Evolutionary conservation across 1,284 basidiomycete species (phyloP).

Genomic region (Mycena citricolor): DNA sequence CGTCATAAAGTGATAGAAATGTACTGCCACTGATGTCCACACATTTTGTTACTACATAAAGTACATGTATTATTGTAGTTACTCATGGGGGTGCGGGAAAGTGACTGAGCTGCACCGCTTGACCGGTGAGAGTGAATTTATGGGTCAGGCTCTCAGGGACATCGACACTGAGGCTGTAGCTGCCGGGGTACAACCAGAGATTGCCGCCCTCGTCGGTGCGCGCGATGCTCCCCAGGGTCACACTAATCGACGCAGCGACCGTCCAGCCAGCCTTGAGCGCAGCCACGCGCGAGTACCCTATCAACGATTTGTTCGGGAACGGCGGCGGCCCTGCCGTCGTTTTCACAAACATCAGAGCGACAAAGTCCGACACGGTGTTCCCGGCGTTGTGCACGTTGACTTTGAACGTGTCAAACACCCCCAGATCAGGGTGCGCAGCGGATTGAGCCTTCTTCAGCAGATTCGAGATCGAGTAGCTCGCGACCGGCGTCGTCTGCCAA

Average conservation of each 20-base stretch:
- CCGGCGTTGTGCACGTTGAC: slow-evolving; percentile 49
- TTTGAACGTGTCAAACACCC: slow-evolving; percentile 45
- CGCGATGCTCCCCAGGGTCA: slow-evolving; percentile 49
- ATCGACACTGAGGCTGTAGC: slow-evolving; percentile 46
- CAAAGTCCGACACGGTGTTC: slow-evolving; percentile 49
- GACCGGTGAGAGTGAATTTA: no score
- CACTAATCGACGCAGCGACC: slow-evolving; percentile 37
- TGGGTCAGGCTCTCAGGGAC: no score
- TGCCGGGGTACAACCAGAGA: slow-evolving; percentile 45
- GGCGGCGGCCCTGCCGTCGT: slow-evolving; percentile 47
- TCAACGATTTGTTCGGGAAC: slow-evolving; percentile 49
- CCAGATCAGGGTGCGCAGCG: slow-evolving; percentile 40
- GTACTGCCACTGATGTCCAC: no score
- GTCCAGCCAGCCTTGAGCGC: slow-evolving; percentile 36
- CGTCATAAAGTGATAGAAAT: no score
- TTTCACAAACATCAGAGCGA: slow-evolving; percentile 49
- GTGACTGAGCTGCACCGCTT: no score
- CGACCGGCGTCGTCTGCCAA: slow-evolving; percentile 37
- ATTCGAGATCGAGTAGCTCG: slow-evolving; percentile 40
- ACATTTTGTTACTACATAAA: no score
- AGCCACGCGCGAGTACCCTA: slow-evolving; percentile 47
- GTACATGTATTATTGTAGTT: no score
- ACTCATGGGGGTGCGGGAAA: no score
- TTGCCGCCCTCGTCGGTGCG: slow-evolving; percentile 48
- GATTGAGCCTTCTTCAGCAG: slow-evolving; percentile 29